Evolutionary conservation across 108 stramenopile genomes (phyloP).

Genomic region (Fragilariopsis cylindrus): DNA sequence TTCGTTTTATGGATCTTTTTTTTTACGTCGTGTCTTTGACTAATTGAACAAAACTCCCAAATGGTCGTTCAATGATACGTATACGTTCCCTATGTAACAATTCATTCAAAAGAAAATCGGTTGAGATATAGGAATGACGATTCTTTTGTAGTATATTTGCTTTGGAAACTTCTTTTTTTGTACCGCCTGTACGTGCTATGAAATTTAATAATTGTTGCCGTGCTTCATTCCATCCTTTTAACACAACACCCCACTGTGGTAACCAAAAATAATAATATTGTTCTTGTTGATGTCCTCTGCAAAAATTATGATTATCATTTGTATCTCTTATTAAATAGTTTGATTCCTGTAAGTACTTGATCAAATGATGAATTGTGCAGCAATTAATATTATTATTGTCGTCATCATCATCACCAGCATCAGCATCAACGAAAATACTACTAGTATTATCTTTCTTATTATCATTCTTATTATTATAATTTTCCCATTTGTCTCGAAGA

Average conservation of each 20-base stretch:
- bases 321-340: constrained; percentile 28
- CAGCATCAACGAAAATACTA: too few relatives aligned
- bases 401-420: too few relatives aligned
- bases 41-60: constrained; percentile 35
- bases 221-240: constrained; percentile 33
- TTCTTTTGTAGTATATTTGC: constrained; percentile 24
- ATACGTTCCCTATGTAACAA: constrained; percentile 12
- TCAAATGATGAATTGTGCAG: not conserved
- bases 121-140: constrained; percentile 27
- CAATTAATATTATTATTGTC: too few relatives aligned
- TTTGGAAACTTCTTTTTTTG: constrained; percentile 24
- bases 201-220: constrained; percentile 20
- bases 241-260: constrained; percentile 31
- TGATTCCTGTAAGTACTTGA: constrained; percentile 14
- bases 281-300: not conserved
- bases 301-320: not conserved
- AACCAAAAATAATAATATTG: constrained; percentile 24
- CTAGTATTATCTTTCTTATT: too few relatives aligned
- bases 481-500: constrained; percentile 24
- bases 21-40: constrained; percentile 3
- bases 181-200: not conserved
- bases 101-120: constrained; percentile 32
- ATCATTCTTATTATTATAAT: not conserved
- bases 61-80: constrained; percentile 27
- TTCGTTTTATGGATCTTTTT: too few relatives aligned